These are phyloP conservation scores for Cordyceps pruinosa DNA, from an alignment of 2,329 filamentous ascomycete genomes.

Conservation along the genomic window DNA sequence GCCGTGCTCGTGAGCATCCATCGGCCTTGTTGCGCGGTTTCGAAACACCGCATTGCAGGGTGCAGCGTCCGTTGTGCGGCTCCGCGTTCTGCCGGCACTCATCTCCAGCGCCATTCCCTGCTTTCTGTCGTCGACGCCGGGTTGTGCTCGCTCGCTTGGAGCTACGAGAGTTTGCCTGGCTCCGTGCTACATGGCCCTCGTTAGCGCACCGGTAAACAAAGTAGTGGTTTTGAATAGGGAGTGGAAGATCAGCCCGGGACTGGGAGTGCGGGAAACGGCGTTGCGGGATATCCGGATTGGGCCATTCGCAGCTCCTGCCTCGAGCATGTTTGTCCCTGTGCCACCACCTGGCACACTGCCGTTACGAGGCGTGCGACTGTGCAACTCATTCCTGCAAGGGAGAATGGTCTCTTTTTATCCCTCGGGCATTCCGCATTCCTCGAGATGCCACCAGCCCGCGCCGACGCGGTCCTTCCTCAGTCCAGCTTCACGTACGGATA, in stretches of 20 bases:
- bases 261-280: neutral
- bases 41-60: neutral
- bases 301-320: conserved; percentile 11
- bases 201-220: too few relatives aligned
- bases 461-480: neutral
- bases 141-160: neutral
- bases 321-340: conserved; percentile 2
- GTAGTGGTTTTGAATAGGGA: too few relatives aligned
- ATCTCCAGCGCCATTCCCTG: neutral
- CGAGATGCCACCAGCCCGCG: neutral
- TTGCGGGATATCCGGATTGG: neutral
- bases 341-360: conserved; percentile 5
- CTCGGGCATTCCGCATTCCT: neutral
- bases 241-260: too few relatives aligned
- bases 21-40: neutral
- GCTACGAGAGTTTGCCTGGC: neutral
- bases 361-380: conserved; percentile 4
- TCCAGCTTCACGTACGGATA: too few relatives aligned
- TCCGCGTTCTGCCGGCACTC: neutral
- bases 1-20: neutral
- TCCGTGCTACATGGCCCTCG: neutral
- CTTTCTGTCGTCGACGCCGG: too few relatives aligned
- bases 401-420: neutral
- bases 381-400: neutral
- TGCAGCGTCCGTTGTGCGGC: neutral